Evolutionary conservation across 2,329 filamentous ascomycete genomes (phyloP), one percentile per base, ranked within the genome.

Genomic region (Fusarium zealandicum): DNA sequence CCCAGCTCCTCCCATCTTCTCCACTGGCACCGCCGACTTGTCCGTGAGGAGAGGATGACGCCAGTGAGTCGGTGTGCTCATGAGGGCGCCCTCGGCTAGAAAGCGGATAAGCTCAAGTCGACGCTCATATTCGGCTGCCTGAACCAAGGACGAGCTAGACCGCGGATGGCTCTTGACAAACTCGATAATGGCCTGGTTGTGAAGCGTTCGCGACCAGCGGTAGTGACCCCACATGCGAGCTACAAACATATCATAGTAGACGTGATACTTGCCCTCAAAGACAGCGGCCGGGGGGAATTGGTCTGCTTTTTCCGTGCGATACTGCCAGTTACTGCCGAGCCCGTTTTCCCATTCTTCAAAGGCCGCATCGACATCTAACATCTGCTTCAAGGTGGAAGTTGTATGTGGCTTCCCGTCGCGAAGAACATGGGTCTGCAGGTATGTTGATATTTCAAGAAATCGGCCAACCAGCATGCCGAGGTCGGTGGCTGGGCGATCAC

Each of bases 221-320:
- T 82, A 85, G 59, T 86, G 80, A 54, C 82, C 83, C 82, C 82
- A 87, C 33, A 82, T 75, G 18, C 80, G 77, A 8, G 79, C 81
- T 14, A 78, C 72, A 76, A 79, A 84, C 48, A 84, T 77, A 56
- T 81, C 78, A 13, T 70, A 69, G 61, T 87, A 87, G 17, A 76
- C 67, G 65, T 87, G 83, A 63, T 83, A 86, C 47, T 76, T 74
- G 11, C 78, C 76, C 14, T 78, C 75, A 54, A 83, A 85, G 45
- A 82, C 74, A 10, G 76, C 76, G 2, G 73, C 70, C 1, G 73
- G 56, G 1, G 78, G 76, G 5, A 74, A 50, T 33, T 71, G 67
- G 8, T 66, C 54, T 4, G 63, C 65, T n/a, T 66, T 69, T 36
- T 73, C 64, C 17, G 70, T 72, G 16, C 63, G 60, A 47, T 73